Conservation (phyloP, 768 basidiomycete genomes). For the Austroboletus eburneus region DNA sequence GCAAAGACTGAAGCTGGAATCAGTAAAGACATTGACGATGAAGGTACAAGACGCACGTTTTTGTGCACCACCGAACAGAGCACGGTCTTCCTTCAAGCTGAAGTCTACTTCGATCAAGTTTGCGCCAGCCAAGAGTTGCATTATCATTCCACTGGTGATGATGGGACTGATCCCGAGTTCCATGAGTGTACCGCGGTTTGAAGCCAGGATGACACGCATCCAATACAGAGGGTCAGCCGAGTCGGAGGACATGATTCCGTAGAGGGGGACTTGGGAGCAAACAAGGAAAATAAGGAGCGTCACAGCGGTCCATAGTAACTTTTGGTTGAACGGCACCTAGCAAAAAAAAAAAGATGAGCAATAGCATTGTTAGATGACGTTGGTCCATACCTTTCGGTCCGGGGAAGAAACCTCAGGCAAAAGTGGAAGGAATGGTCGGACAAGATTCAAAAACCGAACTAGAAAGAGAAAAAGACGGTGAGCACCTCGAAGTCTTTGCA, state of each 20-base stretch:
- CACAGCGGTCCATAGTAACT: conserved; percentile 97
- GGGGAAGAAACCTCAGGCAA: conserved; percentile 97
- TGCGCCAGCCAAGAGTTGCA: conserved; percentile 97
- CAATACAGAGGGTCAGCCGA: conserved; percentile 98
- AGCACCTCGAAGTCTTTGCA: neutral
- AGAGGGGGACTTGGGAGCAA: conserved; percentile 97
- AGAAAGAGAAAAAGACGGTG: neutral
- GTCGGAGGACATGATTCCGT: conserved; percentile 99
- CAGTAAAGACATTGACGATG: neutral
- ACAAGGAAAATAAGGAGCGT: conserved; percentile 99
- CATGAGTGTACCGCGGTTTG: conserved; percentile 98
- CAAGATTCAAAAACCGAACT: conserved; percentile 96
- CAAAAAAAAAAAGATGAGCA: conserved; percentile 4
- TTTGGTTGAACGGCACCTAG: conserved; percentile 97
- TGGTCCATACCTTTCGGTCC: conserved; percentile 77
- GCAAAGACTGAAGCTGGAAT: conserved; percentile 71
- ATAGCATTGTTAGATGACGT: neutral
- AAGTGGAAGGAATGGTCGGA: conserved; percentile 95
- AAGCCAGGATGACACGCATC: conserved; percentile 99
- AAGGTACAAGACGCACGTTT: conserved; percentile 62
- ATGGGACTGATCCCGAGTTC: conserved; percentile 98
- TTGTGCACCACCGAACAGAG: conserved; percentile 93
- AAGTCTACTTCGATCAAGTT: conserved; percentile 98
- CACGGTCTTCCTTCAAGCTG: conserved; percentile 93
- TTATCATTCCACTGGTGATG: conserved; percentile 98